A percentile compares a stretch with the other conserved stretches of the same genome.
phyloP scores from a whole-genome alignment of 2,329 filamentous ascomycete genomes.

The Cladosporium sp. region DNA sequence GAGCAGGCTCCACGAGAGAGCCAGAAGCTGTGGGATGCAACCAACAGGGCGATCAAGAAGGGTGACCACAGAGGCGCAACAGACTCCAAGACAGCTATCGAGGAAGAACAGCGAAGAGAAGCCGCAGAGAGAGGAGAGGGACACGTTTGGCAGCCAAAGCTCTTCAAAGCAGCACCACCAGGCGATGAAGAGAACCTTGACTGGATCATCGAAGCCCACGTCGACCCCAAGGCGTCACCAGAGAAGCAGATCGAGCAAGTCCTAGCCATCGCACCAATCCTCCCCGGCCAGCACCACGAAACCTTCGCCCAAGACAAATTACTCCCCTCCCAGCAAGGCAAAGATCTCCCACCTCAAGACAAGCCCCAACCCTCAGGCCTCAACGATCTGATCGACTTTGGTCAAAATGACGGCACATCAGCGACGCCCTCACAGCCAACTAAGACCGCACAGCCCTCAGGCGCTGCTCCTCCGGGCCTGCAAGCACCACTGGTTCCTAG shows the following conservation, averaged over 20 bases:
- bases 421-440: conserved; percentile 16
- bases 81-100: conserved; percentile 92
- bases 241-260: conserved; percentile 75
- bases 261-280: conserved; percentile 75
- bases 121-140: conserved; percentile 74
- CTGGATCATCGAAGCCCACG: conserved; percentile 84
- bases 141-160: conserved; percentile 79
- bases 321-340: conserved; percentile 17
- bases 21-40: conserved; percentile 78
- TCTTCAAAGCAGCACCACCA: conserved; percentile 70
- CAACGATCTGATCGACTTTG: conserved; percentile 55
- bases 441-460: conserved; percentile 10
- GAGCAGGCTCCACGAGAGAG: conserved; percentile 91
- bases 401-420: conserved; percentile 36
- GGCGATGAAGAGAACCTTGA: conserved; percentile 74
- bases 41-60: conserved; percentile 73
- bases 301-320: conserved; percentile 16
- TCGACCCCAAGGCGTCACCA: conserved; percentile 61
- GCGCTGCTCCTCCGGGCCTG: conserved; percentile 11
- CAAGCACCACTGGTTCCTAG: conserved; percentile 16
- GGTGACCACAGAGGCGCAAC: conserved; percentile 86
- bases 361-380: conserved; percentile 4
- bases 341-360: conserved; percentile 4
- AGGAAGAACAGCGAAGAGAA: conserved; percentile 86
- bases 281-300: conserved; percentile 42